Conservation (phyloP, 768 basidiomycete species). For the Daedaleopsis nitida region DNA sequence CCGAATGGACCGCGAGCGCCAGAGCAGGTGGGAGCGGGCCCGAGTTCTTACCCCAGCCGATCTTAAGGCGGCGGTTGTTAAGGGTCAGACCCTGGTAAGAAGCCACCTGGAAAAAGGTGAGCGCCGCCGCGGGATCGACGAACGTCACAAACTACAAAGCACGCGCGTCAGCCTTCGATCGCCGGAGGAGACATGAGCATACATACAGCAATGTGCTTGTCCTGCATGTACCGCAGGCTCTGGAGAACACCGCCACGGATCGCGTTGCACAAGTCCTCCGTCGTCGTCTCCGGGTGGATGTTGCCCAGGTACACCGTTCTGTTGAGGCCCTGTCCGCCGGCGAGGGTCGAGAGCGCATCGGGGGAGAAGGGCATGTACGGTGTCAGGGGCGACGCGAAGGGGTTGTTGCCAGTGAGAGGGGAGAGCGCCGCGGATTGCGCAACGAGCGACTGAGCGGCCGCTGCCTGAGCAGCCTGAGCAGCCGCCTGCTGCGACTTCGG, state of each 20-base stretch:
- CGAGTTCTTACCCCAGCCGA: slow-evolving; percentile 98
- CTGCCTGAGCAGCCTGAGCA: slow-evolving; percentile 83
- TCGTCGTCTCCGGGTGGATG: slow-evolving; percentile 93
- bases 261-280: slow-evolving; percentile 95
- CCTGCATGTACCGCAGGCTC: slow-evolving; percentile 93
- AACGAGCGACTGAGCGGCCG: slow-evolving; percentile 76
- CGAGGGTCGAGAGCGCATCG: slow-evolving; percentile 54
- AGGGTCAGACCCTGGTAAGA: slow-evolving; percentile 87
- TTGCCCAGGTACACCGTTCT: slow-evolving; percentile 95
- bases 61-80: slow-evolving; percentile 92
- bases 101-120: slow-evolving; percentile 93
- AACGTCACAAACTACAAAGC: slow-evolving; percentile 88
- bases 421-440: slow-evolving; percentile 48
- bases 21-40: slow-evolving; percentile 84
- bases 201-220: slow-evolving; percentile 94
- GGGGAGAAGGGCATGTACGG: slow-evolving; percentile 43
- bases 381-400: slow-evolving; percentile 29
- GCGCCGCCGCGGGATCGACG: slow-evolving; percentile 89
- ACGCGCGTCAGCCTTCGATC: slow-evolving; percentile 1
- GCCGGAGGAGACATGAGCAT: background rate
- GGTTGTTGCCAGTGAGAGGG: slow-evolving; percentile 32
- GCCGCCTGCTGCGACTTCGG: slow-evolving; percentile 94
- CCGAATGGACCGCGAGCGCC: slow-evolving; percentile 86
- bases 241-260: slow-evolving; percentile 96
- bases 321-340: slow-evolving; percentile 66